These are phyloP conservation scores for Liquidambar formosana DNA, from an alignment of 164 flowering plant species.

Conservation along the genomic window DNA sequence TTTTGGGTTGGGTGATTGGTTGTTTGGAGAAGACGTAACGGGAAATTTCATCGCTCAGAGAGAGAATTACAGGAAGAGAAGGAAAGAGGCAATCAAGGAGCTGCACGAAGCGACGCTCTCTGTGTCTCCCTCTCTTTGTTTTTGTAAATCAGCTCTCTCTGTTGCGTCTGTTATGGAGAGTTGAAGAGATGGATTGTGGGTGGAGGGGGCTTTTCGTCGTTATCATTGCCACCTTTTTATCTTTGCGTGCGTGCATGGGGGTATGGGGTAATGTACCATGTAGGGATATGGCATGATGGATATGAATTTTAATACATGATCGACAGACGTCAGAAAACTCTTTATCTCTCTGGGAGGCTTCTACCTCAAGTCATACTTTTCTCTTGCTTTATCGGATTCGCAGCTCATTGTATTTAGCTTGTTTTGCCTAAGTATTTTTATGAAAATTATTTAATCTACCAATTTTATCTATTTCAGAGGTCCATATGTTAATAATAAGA, in stretches of 20 bases:
- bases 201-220: slow-evolving; percentile 43
- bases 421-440: too few species aligned
- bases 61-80: not conserved
- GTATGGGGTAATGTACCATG: not conserved
- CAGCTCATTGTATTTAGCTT: too few species aligned
- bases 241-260: slow-evolving; percentile 45
- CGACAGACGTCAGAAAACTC: slow-evolving; percentile 14
- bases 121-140: too few species aligned
- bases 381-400: slow-evolving; percentile 17
- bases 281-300: slow-evolving; percentile 1
- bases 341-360: slow-evolving; percentile 18
- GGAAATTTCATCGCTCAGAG: slow-evolving; percentile 54
- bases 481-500: too few species aligned
- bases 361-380: slow-evolving; percentile 12
- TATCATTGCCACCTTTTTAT: slow-evolving; percentile 51
- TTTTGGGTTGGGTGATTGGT: slow-evolving; percentile 22
- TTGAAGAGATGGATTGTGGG: not conserved
- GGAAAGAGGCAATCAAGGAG: too few species aligned
- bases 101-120: not conserved
- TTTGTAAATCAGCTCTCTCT: too few species aligned
- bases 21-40: slow-evolving; percentile 27
- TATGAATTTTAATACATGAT: too few species aligned
- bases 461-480: too few species aligned
- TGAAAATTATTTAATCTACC: too few species aligned
- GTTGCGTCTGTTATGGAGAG: too few species aligned